Evolutionary conservation across 129 eudicot genomes (phyloP), one percentile per base, ranked within the genome.

Genomic region (Chrysanthemum lavandulifolium): DNA sequence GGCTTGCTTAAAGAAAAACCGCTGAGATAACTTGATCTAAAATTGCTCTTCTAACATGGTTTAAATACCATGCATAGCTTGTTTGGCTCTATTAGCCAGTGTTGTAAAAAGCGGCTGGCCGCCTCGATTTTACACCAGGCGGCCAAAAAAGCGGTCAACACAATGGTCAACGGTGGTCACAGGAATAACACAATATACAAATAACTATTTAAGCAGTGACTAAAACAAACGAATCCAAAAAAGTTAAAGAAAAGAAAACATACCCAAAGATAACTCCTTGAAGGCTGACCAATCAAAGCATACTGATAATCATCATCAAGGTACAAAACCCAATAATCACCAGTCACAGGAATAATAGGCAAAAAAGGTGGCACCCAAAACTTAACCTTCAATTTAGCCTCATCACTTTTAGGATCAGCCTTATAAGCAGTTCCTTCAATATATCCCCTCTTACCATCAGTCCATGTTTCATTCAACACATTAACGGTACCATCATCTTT

Each of bases 401-500:
- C 98, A 76, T 94, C 96, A 16, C 91, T 87, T 0, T 78, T 76
- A 9, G 91, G 86, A 52, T 90, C 87, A 61, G 97, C 88, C 64
- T 88, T 90, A 11, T 81, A 94, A 62, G 98, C 97, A 76, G 73
- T 61, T 14, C 98, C 98, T 78, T 94, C 86, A 4, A 94, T 94
- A 47, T 0, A 86, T 2, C 72, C 82, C 65, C 98, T 82, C 64
- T 89, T 93, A 0, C 96, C 98, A 63, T 63, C 84, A 31, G 53
- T 83, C 92, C 92, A 93, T 8, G 98, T 93, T 80, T 89, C 98
- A n/a, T 93, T 93, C 59, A 89, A 50, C 12, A 93, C 98, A 81
- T 87, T 67, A 0, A 89, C 76, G 3, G 81, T 84, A 1, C 92
- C 98, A 74, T 84, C 97, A 0, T 69, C 79, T 9, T 75, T 87